Evolutionary conservation across 495 filamentous ascomycete genomes (phyloP).

Genomic region (Xylaria grammica): DNA sequence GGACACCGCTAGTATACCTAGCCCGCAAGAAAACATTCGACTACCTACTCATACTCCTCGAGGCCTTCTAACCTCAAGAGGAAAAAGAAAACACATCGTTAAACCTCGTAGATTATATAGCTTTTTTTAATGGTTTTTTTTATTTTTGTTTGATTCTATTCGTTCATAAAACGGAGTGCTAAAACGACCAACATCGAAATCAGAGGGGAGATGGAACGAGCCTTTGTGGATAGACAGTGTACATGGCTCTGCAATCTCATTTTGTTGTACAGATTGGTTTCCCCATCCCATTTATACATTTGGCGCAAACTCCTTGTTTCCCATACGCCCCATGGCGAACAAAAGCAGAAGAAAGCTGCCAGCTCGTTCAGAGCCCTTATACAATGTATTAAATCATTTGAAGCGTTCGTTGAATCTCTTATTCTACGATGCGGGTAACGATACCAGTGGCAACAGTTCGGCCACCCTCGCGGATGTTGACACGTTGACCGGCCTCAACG

Average conservation of each 20-base stretch:
- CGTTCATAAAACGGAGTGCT: conserved; percentile 17
- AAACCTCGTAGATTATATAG: not conserved
- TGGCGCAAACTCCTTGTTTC: conserved; percentile 31
- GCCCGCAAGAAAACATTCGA: too few relatives aligned
- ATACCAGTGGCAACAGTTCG: conserved; percentile 91
- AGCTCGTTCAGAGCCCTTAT: conserved; percentile 30
- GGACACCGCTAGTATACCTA: too few relatives aligned
- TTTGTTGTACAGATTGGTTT: conserved; percentile 27
- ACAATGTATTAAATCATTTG: conserved; percentile 14
- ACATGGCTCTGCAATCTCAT: conserved; percentile 32
- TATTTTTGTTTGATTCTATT: conserved; percentile 19
- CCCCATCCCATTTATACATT: conserved; percentile 32
- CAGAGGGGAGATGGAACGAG: conserved; percentile 39
- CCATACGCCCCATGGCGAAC: conserved; percentile 26
- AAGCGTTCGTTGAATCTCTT: conserved; percentile 31
- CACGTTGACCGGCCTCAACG: conserved; percentile 85
- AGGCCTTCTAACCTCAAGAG: too few relatives aligned
- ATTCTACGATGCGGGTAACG: conserved; percentile 81
- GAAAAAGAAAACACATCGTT: not conserved
- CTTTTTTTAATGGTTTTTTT: too few relatives aligned
- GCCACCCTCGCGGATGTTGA: conserved; percentile 96
- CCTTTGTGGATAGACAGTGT: conserved; percentile 25
- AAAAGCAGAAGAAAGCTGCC: conserved; percentile 27
- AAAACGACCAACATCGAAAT: conserved; percentile 22
- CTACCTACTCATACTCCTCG: too few relatives aligned